Percentiles rank a stretch among this genome's conserved stretches.
phyloP scores from a whole-genome alignment of 2,329 filamentous ascomycete genomes.

The Colletotrichum melonis region DNA sequence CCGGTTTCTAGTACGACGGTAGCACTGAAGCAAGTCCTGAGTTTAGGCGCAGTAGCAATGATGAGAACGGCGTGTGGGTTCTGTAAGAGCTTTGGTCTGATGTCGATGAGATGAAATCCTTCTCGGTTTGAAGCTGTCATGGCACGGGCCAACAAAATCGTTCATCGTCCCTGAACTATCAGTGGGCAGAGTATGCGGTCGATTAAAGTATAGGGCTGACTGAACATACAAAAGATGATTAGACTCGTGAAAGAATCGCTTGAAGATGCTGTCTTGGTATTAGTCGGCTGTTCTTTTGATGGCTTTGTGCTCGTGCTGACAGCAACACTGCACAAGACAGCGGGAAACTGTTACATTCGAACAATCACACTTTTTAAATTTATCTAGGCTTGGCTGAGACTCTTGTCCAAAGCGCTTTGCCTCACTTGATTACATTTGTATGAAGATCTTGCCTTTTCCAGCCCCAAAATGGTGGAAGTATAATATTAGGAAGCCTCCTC shows the following conservation, averaged over 20 bases:
- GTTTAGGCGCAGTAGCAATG: neutral
- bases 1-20: too few relatives aligned
- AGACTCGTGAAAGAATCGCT: neutral
- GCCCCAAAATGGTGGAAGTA: too few relatives aligned
- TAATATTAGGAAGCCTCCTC: too few relatives aligned
- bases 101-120: neutral
- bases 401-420: too few relatives aligned
- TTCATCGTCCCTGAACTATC: neutral
- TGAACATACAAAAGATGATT: neutral
- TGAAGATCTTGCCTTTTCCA: too few relatives aligned
- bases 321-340: neutral
- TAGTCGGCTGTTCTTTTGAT: neutral
- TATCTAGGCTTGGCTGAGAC: neutral
- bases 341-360: neutral
- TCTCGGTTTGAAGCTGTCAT: neutral
- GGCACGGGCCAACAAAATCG: neutral
- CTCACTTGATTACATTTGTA: too few relatives aligned
- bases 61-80: neutral
- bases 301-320: neutral
- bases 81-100: neutral
- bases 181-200: neutral
- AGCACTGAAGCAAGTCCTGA: neutral
- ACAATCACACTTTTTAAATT: neutral
- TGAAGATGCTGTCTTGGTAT: neutral
- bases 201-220: neutral